Evolutionary conservation across 257 asterid genomes (phyloP), one percentile per base, ranked within the genome.

Genomic region (Gentiana macrophylla): DNA sequence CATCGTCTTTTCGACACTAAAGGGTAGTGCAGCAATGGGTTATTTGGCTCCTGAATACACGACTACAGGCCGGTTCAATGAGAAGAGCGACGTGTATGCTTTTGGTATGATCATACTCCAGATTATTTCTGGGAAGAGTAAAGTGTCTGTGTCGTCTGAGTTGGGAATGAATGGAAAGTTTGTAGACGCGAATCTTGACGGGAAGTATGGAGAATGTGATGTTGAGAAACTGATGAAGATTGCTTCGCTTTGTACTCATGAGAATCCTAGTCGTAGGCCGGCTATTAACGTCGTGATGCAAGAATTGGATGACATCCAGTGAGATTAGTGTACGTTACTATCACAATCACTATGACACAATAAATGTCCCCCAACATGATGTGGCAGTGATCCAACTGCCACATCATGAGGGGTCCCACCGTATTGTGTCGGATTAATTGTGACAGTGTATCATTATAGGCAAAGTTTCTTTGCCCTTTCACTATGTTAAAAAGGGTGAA

Each of bases 11-110:
- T 86, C 95, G 1, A 79, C 92, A 0, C 88, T 90, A 55, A 90
- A 90, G 76, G 80, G 85, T 12, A 86, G 94, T 62, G 98, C 98
- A 32, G 98, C 98, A 32, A 84, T 86, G 95, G 98, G 98, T 5
- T 90, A 90, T 55, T 78, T 90, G 47, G 98, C 98, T 47, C 98
- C 98, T 0, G 96, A 90, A 60, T 90, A 90, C 72, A 80, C 98
- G 1, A 84, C 84, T 58, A 90, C 98, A 0, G 98, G 98, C 6
- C 69, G 86, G 10, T 86, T 88, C 80, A 90, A 95, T 2, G 94
- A 86, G 34, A 86, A 90, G 79, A 86, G 98, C 34, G 98, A 90
- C 13, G 60, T 90, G 0, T 90, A 86, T 34, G 96, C 98, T 12
- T 90, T 90, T 56, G 98, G 98, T 12, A 84, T 82, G 96, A 84